Evolutionary conservation across 257 asterid genomes (phyloP).

Genomic region (Capsicum chinense): DNA sequence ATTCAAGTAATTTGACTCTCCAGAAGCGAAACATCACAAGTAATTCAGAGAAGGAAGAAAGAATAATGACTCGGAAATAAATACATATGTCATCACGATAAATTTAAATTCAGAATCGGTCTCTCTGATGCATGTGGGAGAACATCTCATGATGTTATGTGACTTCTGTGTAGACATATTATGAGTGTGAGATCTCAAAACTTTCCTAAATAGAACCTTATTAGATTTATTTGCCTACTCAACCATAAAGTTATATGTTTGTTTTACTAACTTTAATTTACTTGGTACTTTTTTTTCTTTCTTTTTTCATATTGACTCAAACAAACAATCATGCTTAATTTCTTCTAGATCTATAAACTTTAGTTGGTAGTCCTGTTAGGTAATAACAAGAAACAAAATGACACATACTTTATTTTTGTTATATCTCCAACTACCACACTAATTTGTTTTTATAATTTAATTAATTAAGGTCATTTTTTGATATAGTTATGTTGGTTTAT

Average conservation of each 20-base stretch:
- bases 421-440: slow-evolving; percentile 20
- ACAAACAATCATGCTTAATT: background rate
- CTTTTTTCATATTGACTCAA: too few relatives aligned
- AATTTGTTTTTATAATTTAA: background rate
- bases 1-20: too few relatives aligned
- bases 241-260: background rate
- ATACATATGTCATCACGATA: background rate
- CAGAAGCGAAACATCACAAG: too few relatives aligned
- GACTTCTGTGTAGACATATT: slow-evolving; percentile 21
- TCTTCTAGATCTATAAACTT: slow-evolving; percentile 27
- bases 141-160: slow-evolving; percentile 19
- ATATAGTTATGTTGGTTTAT: background rate
- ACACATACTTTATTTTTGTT: background rate
- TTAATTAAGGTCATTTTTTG: background rate
- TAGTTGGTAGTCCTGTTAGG: slow-evolving; percentile 9
- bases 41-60: too few relatives aligned
- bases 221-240: background rate
- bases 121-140: too few relatives aligned
- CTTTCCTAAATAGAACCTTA: background rate
- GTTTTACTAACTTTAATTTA: background rate
- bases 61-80: too few relatives aligned
- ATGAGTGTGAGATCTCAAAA: background rate
- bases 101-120: background rate
- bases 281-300: too few relatives aligned
- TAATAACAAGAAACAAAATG: background rate